Evolutionary conservation across 2,329 filamentous ascomycete species (phyloP).

Genomic region (Aspergillus arachidicola): DNA sequence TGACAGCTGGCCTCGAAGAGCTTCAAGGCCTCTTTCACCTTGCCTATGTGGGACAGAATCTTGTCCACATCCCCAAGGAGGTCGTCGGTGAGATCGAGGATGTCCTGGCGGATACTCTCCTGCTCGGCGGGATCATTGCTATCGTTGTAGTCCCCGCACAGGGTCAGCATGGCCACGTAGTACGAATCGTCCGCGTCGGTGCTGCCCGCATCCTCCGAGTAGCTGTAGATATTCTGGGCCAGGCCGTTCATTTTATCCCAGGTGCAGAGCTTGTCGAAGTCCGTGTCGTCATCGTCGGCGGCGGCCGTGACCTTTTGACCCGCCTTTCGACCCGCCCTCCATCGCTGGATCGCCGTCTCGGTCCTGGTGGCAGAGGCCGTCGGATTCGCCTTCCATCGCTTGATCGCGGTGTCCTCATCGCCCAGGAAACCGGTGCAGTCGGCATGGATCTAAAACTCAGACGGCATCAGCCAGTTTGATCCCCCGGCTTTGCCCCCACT

Average conservation of each 20-base stretch:
- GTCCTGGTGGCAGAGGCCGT: too few relatives aligned
- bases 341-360: neutral
- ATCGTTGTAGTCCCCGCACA: neutral
- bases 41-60: neutral
- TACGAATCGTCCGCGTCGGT: neutral
- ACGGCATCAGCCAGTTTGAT: too few relatives aligned
- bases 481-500: too few relatives aligned
- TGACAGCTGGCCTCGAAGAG: neutral
- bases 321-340: neutral
- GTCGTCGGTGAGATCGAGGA: neutral
- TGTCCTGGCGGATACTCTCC: neutral
- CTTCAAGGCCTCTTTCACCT: neutral
- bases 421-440: neutral
- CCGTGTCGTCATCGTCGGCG: neutral
- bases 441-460: neutral
- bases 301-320: neutral
- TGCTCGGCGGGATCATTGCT: neutral
- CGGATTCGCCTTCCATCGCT: too few relatives aligned
- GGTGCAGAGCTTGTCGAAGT: neutral
- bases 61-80: neutral
- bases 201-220: neutral
- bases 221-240: constrained; percentile 1
- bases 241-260: neutral
- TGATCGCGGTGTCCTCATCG: neutral
- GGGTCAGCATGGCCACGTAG: neutral